Base-by-base conservation (phyloP, 345 rosid species). In the Raphanus raphanistrum region DNA sequence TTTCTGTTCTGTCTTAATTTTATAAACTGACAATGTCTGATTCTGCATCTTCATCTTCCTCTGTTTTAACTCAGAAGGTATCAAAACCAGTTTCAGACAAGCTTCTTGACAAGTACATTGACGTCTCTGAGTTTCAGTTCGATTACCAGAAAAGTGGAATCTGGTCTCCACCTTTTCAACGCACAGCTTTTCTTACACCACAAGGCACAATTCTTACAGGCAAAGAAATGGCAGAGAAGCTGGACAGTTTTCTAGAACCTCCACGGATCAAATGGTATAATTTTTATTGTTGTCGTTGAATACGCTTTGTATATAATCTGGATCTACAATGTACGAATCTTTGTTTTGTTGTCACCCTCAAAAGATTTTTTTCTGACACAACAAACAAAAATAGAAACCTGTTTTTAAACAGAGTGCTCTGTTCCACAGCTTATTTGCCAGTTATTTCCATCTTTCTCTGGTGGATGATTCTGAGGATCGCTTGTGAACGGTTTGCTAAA, bases 391-490 rank as follows among this genome's bases (percentile, higher is more conserved):
- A 57, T 25, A 57, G 27, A 68, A 76, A 63, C 13, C 50, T 17
- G 3, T 3, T 55, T 32, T 87, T 80, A 94, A 67, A 88, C 90
- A 12, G 82, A 26, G 63, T 70, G 4, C 88, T 89, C 79, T 82
- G 87, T 81, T 89, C 87, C 11, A 95, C 79, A 63, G 80, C 73
- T 83, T 92, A 97, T 84, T 90, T 92, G 72, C 96, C 96, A 3
- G 94, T 88, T 81, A 90, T 83, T 83, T 60, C 92, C 98, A 66
- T 89, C 86, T 89, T 92, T 95, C 87, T 90, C 92, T 7, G 84
- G 87, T 35, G 98, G 97, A 5, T 90, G 97, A 77, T 88, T 94
- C 71, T 89, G 87, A 4, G 91, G 97, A 85, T 94, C 97, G 57
- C 92, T 84, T 16, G 91, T 90, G 68, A 90, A 94, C 1, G 98